phyloP scores from a whole-genome alignment of 73 alveolate species.

The Effrenium voratum region DNA sequence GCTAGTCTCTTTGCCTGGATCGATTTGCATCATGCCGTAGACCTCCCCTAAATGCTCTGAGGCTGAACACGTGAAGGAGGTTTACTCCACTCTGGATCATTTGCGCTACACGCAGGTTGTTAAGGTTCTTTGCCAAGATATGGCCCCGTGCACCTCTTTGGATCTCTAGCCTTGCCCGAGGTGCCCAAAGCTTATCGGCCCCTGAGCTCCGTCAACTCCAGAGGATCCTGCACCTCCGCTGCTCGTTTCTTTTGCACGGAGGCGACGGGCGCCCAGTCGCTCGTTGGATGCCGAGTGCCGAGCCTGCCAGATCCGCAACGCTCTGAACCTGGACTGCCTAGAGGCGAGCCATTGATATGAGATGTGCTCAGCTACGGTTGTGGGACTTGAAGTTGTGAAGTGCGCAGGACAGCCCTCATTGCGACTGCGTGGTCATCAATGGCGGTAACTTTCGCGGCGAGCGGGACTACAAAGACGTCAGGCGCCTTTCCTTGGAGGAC shows the following conservation, averaged over 20 bases:
- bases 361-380: not conserved
- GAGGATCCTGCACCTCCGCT: slow-evolving; percentile 67
- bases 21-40: not conserved
- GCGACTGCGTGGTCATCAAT: slow-evolving; percentile 86
- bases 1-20: not conserved
- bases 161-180: not conserved
- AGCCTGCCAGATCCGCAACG: slow-evolving; percentile 75
- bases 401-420: slow-evolving; percentile 37
- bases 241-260: slow-evolving; percentile 80
- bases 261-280: too few species aligned
- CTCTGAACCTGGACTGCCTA: slow-evolving; percentile 78
- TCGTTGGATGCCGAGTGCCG: too few species aligned
- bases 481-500: slow-evolving; percentile 87
- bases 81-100: slow-evolving; percentile 73
- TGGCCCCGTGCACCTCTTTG: not conserved
- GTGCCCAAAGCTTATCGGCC: slow-evolving; percentile 61
- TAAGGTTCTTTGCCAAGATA: not conserved
- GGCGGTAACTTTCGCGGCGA: slow-evolving; percentile 91
- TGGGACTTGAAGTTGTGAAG: not conserved
- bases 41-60: not conserved
- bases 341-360: slow-evolving; percentile 13
- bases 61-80: slow-evolving; percentile 64
- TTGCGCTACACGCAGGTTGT: slow-evolving; percentile 76
- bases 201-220: slow-evolving; percentile 51
- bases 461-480: slow-evolving; percentile 51